Percentiles rank a stretch among this genome's conserved stretches.
Evolutionary conservation across 2,329 filamentous ascomycete genomes (phyloP).

Genomic region (Aspergillus neoniger): DNA sequence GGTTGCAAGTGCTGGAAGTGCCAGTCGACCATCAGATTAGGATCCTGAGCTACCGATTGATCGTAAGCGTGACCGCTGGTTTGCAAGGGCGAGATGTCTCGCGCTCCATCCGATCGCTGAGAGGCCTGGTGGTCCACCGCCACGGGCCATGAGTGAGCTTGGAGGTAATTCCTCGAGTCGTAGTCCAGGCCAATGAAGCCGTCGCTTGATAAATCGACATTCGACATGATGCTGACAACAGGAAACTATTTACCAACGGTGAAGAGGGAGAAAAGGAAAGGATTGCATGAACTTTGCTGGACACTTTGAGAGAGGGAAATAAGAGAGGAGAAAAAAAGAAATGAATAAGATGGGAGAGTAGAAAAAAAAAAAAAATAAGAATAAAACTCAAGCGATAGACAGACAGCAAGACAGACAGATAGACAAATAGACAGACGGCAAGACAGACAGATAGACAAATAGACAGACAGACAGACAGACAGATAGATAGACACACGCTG

Average conservation of each 20-base stretch:
- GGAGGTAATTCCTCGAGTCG: constrained; percentile 49
- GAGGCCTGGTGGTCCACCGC: constrained; percentile 45
- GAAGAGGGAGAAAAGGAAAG: constrained; percentile 21
- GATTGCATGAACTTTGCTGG: constrained; percentile 7
- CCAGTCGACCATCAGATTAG: constrained; percentile 49
- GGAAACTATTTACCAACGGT: constrained; percentile 21
- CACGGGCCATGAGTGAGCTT: constrained; percentile 47
- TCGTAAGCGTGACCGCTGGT: constrained; percentile 47
- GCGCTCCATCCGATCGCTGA: constrained; percentile 39
- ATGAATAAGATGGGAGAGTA: neutral
- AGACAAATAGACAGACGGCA: constrained; percentile 10
- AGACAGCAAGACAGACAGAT: constrained; percentile 10
- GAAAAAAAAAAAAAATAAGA: neutral
- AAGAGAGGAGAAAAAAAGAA: constrained; percentile 14
- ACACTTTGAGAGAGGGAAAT: neutral
- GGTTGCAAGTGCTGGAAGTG: constrained; percentile 46
- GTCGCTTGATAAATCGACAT: constrained; percentile 48
- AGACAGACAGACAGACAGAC: constrained; percentile 12
- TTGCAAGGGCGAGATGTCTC: constrained; percentile 48
- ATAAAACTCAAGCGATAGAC: constrained; percentile 7
- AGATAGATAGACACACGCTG: constrained; percentile 8
- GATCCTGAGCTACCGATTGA: constrained; percentile 46
- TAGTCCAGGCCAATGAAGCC: constrained; percentile 52
- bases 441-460: neutral
- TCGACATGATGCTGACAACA: constrained; percentile 39